phyloP scores from a whole-genome alignment of 106 monocot species.

The Dendrobium officinale region DNA sequence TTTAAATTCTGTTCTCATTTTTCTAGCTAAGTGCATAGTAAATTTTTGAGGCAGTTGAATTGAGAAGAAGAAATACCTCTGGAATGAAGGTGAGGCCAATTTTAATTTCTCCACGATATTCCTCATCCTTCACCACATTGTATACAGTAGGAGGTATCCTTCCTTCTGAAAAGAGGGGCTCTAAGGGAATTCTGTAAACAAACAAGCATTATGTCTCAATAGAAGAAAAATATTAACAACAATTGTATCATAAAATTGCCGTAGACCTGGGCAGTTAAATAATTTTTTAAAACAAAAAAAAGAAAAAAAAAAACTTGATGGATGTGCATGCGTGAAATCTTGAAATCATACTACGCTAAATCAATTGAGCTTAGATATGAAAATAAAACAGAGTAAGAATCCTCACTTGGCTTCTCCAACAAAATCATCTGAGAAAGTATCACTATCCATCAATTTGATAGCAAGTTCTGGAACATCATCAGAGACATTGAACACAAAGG shows the following conservation, averaged over 20 bases:
- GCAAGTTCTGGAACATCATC: conserved; percentile 21
- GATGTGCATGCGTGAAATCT: background rate
- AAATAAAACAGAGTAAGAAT: background rate
- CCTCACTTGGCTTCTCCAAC: conserved; percentile 50
- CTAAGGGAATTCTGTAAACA: conserved; percentile 55
- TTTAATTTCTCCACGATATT: conserved; percentile 83
- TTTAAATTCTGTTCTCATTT: too few relatives aligned
- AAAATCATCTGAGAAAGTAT: conserved; percentile 41
- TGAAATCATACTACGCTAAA: background rate
- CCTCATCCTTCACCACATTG: conserved; percentile 79
- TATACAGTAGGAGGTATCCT: conserved; percentile 60
- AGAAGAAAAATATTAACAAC: background rate
- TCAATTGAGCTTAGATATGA: background rate
- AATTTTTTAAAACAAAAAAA: background rate
- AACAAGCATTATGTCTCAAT: background rate
- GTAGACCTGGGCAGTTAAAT: background rate
- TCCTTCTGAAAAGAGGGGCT: conserved; percentile 64
- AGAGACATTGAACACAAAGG: conserved; percentile 43
- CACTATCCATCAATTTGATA: conserved; percentile 56
- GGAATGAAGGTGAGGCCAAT: conserved; percentile 72
- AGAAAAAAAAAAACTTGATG: background rate
- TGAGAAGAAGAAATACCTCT: conserved; percentile 26
- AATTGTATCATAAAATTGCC: background rate
- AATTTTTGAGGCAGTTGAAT: too few relatives aligned
- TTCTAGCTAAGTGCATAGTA: too few relatives aligned